Base-by-base conservation (phyloP, 495 filamentous ascomycete genomes). In the Penicillium verhagenii region DNA sequence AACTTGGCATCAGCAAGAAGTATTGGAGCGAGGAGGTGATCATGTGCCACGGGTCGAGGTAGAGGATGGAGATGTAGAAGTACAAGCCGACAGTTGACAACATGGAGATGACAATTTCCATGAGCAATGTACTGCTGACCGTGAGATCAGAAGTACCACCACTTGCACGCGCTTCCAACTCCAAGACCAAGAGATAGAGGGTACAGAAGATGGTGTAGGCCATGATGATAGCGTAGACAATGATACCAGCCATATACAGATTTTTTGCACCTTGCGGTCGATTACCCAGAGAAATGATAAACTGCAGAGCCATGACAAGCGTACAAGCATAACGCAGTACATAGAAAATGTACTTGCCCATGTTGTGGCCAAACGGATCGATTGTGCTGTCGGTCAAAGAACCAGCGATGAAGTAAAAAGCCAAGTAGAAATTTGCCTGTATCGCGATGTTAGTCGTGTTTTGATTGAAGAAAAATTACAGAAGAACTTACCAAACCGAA, bases 21-120 rank as follows among this genome's bases (percentile, higher is more conserved):
- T 99, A 99, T 70, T 96, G 92, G n/a, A 81, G 81, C 0, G 89
- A 86, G 1, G 84, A 89, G 25, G 95, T 99, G 73, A 97, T 89
- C 91, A 99, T 96, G 77, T 99, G 94, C 95, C 95, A 99, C 0
- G 95, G 95, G 64, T 97, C 95, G 23, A 97, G 84, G 72, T 97
- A 99, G 24, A 99, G 71, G 77, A 97, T 94, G 54, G 85, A 89
- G 82, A 92, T 96, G 73, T 96, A 78, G 78, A 99, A 96, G 79
- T 97, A 97, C 1, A 99, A 79, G 1, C 95, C 95, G 33, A 97
- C 72, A 1, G 95, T 99, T 5, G 89, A 92, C 19, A 85, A 79
- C 47, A 88, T 89, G n/a, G 87, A 91, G 54, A 99, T 81, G 68
- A 97, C 90, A 25, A 99, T 81, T 73, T 97, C 97, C 46, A 92